Base-by-base conservation (phyloP, 192 early-diverging fungal species). In the Entomortierella parvispora region DNA sequence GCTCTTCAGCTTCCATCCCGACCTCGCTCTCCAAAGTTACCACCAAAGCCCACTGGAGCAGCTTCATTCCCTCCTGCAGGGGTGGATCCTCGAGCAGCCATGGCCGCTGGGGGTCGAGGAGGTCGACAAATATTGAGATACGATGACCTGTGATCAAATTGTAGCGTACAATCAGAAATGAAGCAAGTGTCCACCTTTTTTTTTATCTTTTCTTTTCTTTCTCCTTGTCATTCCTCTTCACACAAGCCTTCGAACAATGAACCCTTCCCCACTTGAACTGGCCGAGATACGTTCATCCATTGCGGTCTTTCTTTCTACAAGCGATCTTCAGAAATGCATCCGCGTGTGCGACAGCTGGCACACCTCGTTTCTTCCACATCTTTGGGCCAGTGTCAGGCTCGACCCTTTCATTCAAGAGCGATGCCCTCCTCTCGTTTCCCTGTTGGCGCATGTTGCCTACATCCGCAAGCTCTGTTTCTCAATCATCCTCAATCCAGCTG, bases 111-210 rank as follows among this genome's bases (percentile, higher is more conserved):
- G 45, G 58, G 66, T 32, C 59, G 74, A n/a, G 65, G 65, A 18
- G 74, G 74, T 33, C 74, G 74, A 25, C 65, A 64, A 54, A 77
- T 77, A 23, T 31, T 77, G 40, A 59, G 60, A 1, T 77, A 77
- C n/a, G 74, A 77, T 45, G 74, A 77, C 25, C 52, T 76, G 58
- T 76, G 68, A 59, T 15, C n/a, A 18, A 45, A 45, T 17, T 45
- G 44, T 33, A 47, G 17, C 31, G n/a, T 3, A 32, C 7, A 53
- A 15, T 18, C 28, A 53, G 51, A n/a, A 31, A 4, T 31, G 28
- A 25, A 31, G 29, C n/a, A n/a, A n/a, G n/a, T n/a, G n/a, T 40
- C 37, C 37, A 12, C 12, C 12, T 12, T 40, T 40, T 40, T 40
- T 40, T 5, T 40, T 12, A 12, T 12, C 37, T 12, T 40, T 40